Percentiles rank a stretch among this genome's conserved stretches.
Evolutionary conservation across 345 rosid genomes (phyloP).

Genomic region (Anacardium occidentale): DNA sequence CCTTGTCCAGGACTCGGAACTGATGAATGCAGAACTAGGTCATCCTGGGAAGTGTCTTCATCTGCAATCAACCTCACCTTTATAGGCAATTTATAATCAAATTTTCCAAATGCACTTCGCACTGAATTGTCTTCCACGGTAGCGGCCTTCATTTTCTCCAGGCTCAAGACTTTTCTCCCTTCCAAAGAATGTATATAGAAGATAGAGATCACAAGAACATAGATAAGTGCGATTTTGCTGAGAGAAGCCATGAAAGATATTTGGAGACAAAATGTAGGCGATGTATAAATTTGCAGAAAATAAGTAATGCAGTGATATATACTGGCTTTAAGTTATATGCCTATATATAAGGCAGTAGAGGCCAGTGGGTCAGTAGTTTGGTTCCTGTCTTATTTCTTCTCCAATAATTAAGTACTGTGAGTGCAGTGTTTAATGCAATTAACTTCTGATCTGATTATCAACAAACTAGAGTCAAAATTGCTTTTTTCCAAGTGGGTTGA

Average conservation of each 20-base stretch:
- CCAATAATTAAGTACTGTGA: too few species aligned
- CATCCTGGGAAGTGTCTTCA: background rate
- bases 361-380: background rate
- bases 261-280: background rate
- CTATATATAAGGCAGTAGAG: background rate
- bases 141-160: background rate
- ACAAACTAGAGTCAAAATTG: too few species aligned
- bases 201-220: constrained; percentile 1
- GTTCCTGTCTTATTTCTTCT: too few species aligned
- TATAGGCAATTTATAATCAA: too few species aligned
- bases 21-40: background rate
- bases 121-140: background rate
- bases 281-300: background rate
- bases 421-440: too few species aligned
- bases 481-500: too few species aligned
- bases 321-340: background rate
- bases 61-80: background rate
- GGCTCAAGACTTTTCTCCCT: background rate
- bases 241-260: background rate
- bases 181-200: background rate
- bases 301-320: background rate
- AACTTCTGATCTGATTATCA: too few species aligned
- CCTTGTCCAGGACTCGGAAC: background rate
- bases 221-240: background rate
- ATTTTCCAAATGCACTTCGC: background rate